phyloP scores from a whole-genome alignment of 305 asterid genomes.

The Stenogyne calaminthoides region DNA sequence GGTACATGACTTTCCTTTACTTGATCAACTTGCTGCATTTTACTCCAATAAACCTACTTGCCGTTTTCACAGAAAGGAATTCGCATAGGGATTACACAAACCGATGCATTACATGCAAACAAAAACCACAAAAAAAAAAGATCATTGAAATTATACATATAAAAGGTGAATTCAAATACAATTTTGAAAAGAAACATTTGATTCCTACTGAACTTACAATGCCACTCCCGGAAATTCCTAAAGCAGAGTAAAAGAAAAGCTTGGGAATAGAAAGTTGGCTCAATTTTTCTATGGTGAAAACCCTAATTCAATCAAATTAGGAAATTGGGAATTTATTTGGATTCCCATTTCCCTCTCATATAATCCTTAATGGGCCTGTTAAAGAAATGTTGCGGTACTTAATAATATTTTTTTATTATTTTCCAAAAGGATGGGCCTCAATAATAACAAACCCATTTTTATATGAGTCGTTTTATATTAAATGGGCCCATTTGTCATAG shows the following conservation, averaged over 20 bases:
- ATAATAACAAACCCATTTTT: too few species aligned
- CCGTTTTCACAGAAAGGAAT: conserved; percentile 4
- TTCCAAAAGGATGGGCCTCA: too few species aligned
- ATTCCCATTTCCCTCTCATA: not conserved
- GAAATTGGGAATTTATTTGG: conserved; percentile 20
- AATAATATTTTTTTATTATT: too few species aligned
- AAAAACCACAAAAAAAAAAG: not conserved
- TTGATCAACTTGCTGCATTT: conserved; percentile 51
- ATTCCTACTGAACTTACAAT: not conserved
- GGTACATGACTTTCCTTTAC: conserved; percentile 37
- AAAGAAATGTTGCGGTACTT: too few species aligned
- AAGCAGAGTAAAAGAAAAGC: conserved; percentile 10
- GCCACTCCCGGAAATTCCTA: not conserved
- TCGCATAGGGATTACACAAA: not conserved
- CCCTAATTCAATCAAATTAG: conserved; percentile 39
- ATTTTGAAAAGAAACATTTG: not conserved
- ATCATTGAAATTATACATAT: not conserved
- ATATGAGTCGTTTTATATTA: too few species aligned
- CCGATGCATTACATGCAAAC: not conserved
- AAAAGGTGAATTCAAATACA: not conserved
- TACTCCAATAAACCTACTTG: conserved; percentile 29
- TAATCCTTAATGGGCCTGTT: conserved; percentile 7
- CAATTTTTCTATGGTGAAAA: conserved; percentile 25
- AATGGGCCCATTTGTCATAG: too few species aligned
- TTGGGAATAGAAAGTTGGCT: conserved; percentile 6